Base-by-base conservation (phyloP, 768 basidiomycete species). In the Naganishia vaughanmartiniae region DNA sequence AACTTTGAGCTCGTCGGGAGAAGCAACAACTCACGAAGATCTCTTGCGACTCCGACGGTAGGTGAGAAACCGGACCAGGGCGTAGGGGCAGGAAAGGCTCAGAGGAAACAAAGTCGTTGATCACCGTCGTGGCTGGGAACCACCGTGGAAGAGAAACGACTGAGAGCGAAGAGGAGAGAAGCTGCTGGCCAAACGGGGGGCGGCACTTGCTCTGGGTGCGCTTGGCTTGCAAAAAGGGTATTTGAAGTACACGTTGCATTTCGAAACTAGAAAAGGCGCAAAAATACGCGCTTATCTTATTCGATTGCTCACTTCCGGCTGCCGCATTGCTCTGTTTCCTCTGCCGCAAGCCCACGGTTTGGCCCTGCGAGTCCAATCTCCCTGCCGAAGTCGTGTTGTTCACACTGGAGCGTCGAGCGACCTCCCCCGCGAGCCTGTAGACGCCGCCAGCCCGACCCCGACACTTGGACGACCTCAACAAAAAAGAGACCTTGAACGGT, bases 401-500 rank as follows among this genome's bases (percentile, higher is more conserved):
- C 48, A 51, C 54, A 30, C 54, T 31, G 4, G n/a, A 45, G 19
- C 19, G 24, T 63, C 39, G 21, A 42, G 36, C 24, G n/a, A 14
- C 39, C 31, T 42, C 39, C 31, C 26, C 39, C 57, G 39, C 30
- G 39, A 28, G 15, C 42, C 7, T 10, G 57, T 36, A 28, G 11
- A 58, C 19, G 10, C 42, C 57, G 57, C 57, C 57, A 58, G 57
- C 57, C n/a, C 57, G 57, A 58, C 57, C 42, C 42, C 42, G n/a
- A 33, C 36, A 34, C 60, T 51, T 51, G 48, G 60, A 63, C 60
- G 60, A 63, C 60, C 39, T 63, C 60, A 46, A 63, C 42, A 63
- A 63, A 63, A 63, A 63, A 42, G 60, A 58, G 33, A 57, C 56
- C 57, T 39, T 58, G 12, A 58, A 58, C 57, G 57, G 57, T 58